phyloP scores from a whole-genome alignment of 1,284 basidiomycete genomes.

The Gastroboletus turbinatus region DNA sequence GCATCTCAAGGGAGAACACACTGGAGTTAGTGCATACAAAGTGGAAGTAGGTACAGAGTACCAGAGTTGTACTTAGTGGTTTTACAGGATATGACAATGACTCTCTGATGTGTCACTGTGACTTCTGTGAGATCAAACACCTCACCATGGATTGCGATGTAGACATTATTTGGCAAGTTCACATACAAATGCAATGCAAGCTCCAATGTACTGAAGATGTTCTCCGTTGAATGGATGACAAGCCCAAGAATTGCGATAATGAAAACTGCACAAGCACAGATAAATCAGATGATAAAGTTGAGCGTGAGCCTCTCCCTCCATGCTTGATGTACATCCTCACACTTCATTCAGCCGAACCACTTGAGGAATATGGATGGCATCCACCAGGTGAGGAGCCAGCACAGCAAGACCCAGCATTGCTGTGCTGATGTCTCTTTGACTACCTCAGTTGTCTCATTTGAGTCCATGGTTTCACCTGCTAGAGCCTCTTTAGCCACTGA shows the following conservation, averaged over 20 bases:
- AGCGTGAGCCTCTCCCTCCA: slow-evolving; percentile 98
- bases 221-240: slow-evolving; percentile 92
- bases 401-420: slow-evolving; percentile 85
- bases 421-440: slow-evolving; percentile 80
- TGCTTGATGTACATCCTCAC: slow-evolving; percentile 90
- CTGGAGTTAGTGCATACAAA: too few species aligned
- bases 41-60: too few species aligned
- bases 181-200: slow-evolving; percentile 69
- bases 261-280: slow-evolving; percentile 86
- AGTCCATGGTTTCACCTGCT: slow-evolving; percentile 78
- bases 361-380: slow-evolving; percentile 73
- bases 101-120: slow-evolving; percentile 59
- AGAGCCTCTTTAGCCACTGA: slow-evolving; percentile 77
- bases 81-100: too few species aligned
- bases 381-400: slow-evolving; percentile 93
- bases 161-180: slow-evolving; percentile 72
- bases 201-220: slow-evolving; percentile 84
- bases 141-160: slow-evolving; percentile 86
- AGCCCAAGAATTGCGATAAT: slow-evolving; percentile 89
- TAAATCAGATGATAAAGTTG: slow-evolving; percentile 95
- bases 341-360: slow-evolving; percentile 87
- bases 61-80: too few species aligned
- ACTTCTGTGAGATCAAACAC: slow-evolving; percentile 80
- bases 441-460: slow-evolving; percentile 85
- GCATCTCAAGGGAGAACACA: too few species aligned